phyloP scores from a whole-genome alignment of 495 filamentous ascomycete species.

The Aspergillus cristatus region DNA sequence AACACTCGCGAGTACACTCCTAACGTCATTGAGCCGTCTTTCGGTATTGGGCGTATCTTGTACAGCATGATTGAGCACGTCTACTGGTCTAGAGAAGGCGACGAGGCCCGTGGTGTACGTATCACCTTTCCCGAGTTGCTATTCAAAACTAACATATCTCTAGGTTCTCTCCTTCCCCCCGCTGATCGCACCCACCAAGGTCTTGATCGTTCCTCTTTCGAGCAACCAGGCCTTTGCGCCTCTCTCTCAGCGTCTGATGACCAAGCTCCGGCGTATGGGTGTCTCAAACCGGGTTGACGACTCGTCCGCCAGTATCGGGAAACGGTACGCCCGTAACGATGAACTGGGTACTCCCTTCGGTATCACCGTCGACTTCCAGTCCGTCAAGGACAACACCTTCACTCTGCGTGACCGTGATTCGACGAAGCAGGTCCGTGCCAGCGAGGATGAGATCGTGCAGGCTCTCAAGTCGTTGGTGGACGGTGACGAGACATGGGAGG shows the following conservation, averaged over 20 bases:
- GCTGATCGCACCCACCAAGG: conserved; percentile 57
- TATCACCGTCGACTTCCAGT: conserved; percentile 64
- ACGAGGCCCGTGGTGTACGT: conserved; percentile 56
- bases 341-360: conserved; percentile 59
- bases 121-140: conserved; percentile 1
- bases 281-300: conserved; percentile 58
- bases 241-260: conserved; percentile 39
- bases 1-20: conserved; percentile 69
- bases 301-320: conserved; percentile 59
- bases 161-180: conserved; percentile 62
- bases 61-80: conserved; percentile 72
- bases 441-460: conserved; percentile 55
- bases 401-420: conserved; percentile 61
- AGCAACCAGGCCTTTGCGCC: conserved; percentile 49
- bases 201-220: conserved; percentile 59
- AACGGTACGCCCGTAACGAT: conserved; percentile 57
- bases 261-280: conserved; percentile 47
- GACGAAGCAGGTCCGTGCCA: conserved; percentile 58
- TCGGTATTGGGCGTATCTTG: conserved; percentile 73
- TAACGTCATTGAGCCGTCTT: conserved; percentile 80
- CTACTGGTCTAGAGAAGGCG: conserved; percentile 62
- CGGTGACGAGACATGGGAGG: conserved; percentile 56
- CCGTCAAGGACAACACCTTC: conserved; percentile 55
- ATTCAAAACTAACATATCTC: conserved; percentile 3
- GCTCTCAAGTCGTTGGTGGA: conserved; percentile 53